Conservation (phyloP, 345 rosid genomes). For the Aquilaria sinensis region DNA sequence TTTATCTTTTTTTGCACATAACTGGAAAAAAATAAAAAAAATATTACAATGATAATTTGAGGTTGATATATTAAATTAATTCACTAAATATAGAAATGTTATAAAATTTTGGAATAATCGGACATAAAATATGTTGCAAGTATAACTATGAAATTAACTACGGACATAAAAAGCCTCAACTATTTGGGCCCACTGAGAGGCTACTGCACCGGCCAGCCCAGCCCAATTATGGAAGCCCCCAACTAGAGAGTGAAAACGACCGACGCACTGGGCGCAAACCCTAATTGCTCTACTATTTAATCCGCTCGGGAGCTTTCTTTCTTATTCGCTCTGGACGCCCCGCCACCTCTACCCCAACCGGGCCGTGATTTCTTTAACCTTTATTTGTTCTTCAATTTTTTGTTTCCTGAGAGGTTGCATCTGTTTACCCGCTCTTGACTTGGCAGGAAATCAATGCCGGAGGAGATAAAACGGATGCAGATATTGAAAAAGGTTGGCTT, state of each 20-base stretch:
- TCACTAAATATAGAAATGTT: no score
- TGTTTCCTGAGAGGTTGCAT: slow-evolving; percentile 23
- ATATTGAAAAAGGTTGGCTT: slow-evolving; percentile 43
- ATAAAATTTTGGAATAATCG: no score
- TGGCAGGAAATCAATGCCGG: slow-evolving; percentile 13
- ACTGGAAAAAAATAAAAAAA: no score
- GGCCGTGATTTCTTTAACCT: neutral
- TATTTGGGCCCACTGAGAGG: neutral
- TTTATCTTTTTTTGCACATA: no score
- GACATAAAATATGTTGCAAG: no score
- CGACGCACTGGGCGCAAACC: neutral
- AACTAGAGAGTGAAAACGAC: neutral
- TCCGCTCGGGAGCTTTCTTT: neutral
- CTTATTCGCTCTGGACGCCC: neutral
- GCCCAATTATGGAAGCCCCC: neutral
- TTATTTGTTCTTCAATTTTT: neutral
- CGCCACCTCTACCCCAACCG: neutral
- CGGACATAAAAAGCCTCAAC: no score
- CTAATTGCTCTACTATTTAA: slow-evolving; percentile 1
- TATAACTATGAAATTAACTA: no score
- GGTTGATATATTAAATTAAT: no score
- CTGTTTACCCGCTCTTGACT: slow-evolving; percentile 41
- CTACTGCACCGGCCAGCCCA: neutral
- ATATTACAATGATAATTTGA: no score
- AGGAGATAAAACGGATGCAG: slow-evolving; percentile 51